Percentiles rank a stretch among this genome's conserved stretches.
These are phyloP conservation scores for Pseudomicrostroma phylloplanum DNA, from an alignment of 1,284 basidiomycete species.

Conservation along the genomic window DNA sequence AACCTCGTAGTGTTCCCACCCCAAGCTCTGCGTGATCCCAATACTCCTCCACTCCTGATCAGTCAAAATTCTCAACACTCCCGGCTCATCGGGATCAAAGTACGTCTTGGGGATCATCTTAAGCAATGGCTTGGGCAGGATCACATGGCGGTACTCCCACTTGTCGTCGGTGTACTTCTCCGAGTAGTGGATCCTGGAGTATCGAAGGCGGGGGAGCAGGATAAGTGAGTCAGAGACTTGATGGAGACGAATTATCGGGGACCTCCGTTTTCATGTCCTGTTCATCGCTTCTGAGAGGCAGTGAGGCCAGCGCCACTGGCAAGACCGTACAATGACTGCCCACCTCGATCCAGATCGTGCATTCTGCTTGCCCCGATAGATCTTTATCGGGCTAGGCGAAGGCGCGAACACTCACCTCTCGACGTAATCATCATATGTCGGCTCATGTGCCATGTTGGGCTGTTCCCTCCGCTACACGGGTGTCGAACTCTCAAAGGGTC, in stretches of 20 bases:
- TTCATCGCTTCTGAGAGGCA: no score
- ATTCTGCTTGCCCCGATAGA: no score
- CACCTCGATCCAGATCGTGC: no score
- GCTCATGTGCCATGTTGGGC: slow-evolving; percentile 16
- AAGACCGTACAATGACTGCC: no score
- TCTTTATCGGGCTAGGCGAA: no score
- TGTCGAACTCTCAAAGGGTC: no score
- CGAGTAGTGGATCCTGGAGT: slow-evolving; percentile 45
- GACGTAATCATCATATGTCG: slow-evolving; percentile 46
- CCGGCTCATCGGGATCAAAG: slow-evolving; percentile 65
- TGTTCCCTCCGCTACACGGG: neutral
- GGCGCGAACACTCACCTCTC: slow-evolving; percentile 28
- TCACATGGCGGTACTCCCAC: slow-evolving; percentile 60
- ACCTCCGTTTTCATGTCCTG: no score
- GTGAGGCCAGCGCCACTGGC: no score
- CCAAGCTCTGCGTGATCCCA: slow-evolving; percentile 88
- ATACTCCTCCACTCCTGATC: slow-evolving; percentile 92
- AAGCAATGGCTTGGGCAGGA: slow-evolving; percentile 49
- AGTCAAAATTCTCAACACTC: slow-evolving; percentile 71
- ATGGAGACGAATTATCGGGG: no score
- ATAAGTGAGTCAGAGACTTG: neutral
- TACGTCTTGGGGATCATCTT: slow-evolving; percentile 50
- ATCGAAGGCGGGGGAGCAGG: neutral
- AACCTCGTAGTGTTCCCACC: slow-evolving; percentile 96
- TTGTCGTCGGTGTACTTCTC: slow-evolving; percentile 55